These are phyloP conservation scores for Ustilago trichophora DNA, from an alignment of 1,284 basidiomycete genomes.

Conservation along the genomic window DNA sequence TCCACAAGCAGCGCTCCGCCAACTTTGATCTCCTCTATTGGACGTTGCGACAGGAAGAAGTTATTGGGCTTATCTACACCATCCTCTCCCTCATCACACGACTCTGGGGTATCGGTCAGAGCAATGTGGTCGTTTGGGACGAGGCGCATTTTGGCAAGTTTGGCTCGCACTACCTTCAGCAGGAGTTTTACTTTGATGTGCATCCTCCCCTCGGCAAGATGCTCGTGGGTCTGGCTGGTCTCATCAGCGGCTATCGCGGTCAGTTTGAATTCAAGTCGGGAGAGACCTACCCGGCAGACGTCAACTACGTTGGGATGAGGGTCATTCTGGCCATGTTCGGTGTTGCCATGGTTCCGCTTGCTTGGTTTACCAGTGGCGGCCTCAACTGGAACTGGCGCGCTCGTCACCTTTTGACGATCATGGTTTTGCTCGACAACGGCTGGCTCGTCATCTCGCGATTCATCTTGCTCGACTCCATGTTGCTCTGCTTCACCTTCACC, in stretches of 20 bases:
- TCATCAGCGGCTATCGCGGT: slow-evolving; percentile 90
- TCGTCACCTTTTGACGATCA: slow-evolving; percentile 89
- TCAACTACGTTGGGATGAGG: slow-evolving; percentile 93
- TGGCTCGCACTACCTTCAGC: slow-evolving; percentile 90
- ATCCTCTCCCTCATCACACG: slow-evolving; percentile 92
- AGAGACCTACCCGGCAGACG: slow-evolving; percentile 79
- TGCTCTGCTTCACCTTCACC: slow-evolving; percentile 96
- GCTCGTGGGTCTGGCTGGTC: slow-evolving; percentile 91
- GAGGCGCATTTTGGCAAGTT: slow-evolving; percentile 71
- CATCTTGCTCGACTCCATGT: slow-evolving; percentile 96
- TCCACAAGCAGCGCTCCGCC: slow-evolving; percentile 46
- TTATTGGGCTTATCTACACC: slow-evolving; percentile 77
- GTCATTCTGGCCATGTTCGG: slow-evolving; percentile 93
- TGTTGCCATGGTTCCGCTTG: slow-evolving; percentile 91
- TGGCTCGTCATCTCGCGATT: slow-evolving; percentile 97
- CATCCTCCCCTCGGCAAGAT: slow-evolving; percentile 98
- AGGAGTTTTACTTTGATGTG: slow-evolving; percentile 68
- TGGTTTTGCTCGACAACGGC: slow-evolving; percentile 89
- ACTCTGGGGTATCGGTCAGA: slow-evolving; percentile 90
- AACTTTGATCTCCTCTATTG: slow-evolving; percentile 34
- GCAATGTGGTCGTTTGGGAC: slow-evolving; percentile 92
- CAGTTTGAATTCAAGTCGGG: slow-evolving; percentile 95
- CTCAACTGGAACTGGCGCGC: slow-evolving; percentile 89
- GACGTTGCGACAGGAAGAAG: slow-evolving; percentile 49
- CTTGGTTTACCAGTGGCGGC: slow-evolving; percentile 96